Evolutionary conservation across 2,329 filamentous ascomycete species (phyloP), one percentile per base, ranked within the genome.

Genomic region (Lachnellula subtilissima): DNA sequence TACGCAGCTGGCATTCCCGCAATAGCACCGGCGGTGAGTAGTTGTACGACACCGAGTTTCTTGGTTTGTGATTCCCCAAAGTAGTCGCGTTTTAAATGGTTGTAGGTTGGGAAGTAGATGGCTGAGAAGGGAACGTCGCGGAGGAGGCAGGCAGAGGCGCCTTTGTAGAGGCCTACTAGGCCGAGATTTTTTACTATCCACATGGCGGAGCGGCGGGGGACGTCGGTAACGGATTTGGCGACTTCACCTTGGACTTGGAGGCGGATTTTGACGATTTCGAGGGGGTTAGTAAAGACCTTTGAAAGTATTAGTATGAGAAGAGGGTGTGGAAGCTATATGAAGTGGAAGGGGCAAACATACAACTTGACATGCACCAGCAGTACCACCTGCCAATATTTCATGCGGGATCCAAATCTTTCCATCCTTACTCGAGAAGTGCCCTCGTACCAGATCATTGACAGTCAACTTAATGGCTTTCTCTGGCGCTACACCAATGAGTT

Each of bases 381-480:
- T 78, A 74, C 88, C 94, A 84, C 94, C 94, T 58, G 94, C 89
- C 47, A 99, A 61, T 58, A 97, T 76, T 75, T 99, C 94, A 59
- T 85, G 78, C 32, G 78, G 75, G 65, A 84, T 74, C 69, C 78
- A 80, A 68, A 99, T 96, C 57, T 83, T 77, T 50, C 88, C 87
- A 43, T 90, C 82, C 68, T 84, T 83, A 67, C 91, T 86, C 3
- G 86, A 88, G 68, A 92, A 87, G 63, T 82, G 80, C 8, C 82
- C 80, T 69, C 94, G 87, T 22, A 95, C 91, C 53, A 99, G 75
- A 70, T 99, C 94, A 74, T 99, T 99, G 68, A 99, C 92, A 0
- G 94, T 99, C 61, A 99, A 84, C 78, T 99, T 99, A 77, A 99
- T 99, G 65, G 94, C 94, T 79, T 99, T 99, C 73, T 99, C 94